Evolutionary conservation across 345 rosid genomes (phyloP), one percentile per base, ranked within the genome.

Genomic region (Microcos paniculata): DNA sequence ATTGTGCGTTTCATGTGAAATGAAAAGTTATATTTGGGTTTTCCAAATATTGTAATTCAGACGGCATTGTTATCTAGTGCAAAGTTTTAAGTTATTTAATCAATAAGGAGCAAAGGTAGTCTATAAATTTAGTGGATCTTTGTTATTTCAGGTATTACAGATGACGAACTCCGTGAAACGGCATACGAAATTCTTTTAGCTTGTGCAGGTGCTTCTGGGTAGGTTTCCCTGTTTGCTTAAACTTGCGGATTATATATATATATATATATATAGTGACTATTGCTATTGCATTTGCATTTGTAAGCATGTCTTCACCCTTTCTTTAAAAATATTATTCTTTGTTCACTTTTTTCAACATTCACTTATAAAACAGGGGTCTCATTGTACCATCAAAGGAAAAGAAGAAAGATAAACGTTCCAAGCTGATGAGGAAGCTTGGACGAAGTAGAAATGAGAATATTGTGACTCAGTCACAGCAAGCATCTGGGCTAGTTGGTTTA

Each of bases 181-280:
- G 97, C 99, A 40, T 96, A 89, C 66, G 98, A 96, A 85, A 81
- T 92, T 82, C 93, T 96, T 62, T 81, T 96, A 87, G 97, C 97
- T 40, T 93, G 98, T 79, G 99, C 99, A 76, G 99, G 99, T 71
- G 94, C 99, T 68, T 77, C 98, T 58, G 98, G 99, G 99, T 96
- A 87, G 77, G 79, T 48, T 73, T 42, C 38, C 70, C 62, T 70
- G 40, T 45, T 69, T 57, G 19, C 14, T 63, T 72, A 38, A 72
- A 71, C 28, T 51, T 53, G 65, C 72, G 66, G 45, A 62, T 72
- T 64, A 33, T 72, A n/a, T 30, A 19, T 69, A 30, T n/a, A n/a
- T n/a, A n/a, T n/a, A 69, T 10, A 30, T 9, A 13, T 14, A 42
- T 40, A 30, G 42, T 58, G 38, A 30, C 55, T 23, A 0, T 24